Conservation (phyloP, 2,329 filamentous ascomycete species). For the Penicillium sp. region DNA sequence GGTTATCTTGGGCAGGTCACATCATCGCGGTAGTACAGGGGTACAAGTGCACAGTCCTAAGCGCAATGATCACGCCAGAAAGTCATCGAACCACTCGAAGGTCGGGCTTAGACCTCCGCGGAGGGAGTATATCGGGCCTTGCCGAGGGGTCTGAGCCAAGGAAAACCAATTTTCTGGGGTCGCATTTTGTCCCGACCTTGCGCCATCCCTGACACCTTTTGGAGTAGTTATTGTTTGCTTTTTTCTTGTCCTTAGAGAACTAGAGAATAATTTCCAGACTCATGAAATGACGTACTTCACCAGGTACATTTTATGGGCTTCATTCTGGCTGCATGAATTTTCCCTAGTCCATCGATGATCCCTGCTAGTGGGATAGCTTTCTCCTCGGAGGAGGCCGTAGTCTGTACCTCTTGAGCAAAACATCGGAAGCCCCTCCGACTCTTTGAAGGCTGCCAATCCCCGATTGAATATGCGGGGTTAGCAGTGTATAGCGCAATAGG, state of each 20-base stretch:
- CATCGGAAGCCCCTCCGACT: neutral
- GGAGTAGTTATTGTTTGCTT: neutral
- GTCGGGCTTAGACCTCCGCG: conserved; percentile 13
- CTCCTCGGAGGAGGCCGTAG: neutral
- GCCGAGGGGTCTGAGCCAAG: conserved; percentile 12
- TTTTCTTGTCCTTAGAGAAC: neutral
- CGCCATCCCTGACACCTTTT: neutral
- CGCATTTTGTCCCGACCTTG: neutral
- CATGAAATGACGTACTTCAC: neutral
- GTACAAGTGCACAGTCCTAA: conserved; percentile 3
- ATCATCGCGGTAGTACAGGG: conserved; percentile 4
- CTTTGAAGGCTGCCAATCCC: neutral
- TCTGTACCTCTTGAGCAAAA: neutral
- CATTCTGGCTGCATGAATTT: neutral
- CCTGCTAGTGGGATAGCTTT: neutral
- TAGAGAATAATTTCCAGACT: neutral
- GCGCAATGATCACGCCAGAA: conserved; percentile 18
- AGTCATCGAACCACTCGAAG: conserved; percentile 4
- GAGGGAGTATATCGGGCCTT: conserved; percentile 18
- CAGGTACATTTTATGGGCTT: neutral
- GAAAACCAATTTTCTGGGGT: conserved; percentile 4
- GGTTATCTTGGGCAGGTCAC: neutral
- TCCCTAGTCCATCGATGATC: neutral
- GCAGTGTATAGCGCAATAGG: neutral
- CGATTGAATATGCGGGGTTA: conserved; percentile 13